Evolutionary conservation across 257 asterid species (phyloP), one percentile per base, ranked within the genome.

Genomic region (Gentiana dahurica): DNA sequence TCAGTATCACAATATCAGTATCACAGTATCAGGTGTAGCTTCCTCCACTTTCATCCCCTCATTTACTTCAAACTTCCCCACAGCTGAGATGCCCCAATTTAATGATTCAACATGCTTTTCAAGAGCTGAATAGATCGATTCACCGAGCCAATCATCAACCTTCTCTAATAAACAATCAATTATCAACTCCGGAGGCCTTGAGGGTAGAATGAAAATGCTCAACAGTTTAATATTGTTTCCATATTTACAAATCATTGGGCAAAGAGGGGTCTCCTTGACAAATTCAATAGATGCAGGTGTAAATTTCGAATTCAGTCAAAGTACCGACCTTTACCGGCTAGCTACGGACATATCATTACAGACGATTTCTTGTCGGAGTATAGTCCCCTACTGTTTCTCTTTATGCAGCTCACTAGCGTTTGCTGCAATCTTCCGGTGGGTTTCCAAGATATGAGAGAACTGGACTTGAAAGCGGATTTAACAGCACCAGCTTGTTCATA

Each of bases 171-270:
- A 24, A 24, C 1, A 24, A 24, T 24, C 98, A 91, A 59, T 91
- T 87, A 55, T 87, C 96, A 8, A 91, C 94, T 10, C 95, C 87
- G 33, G 72, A 69, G n/a, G 85, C 95, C 78, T 91, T 96, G 53
- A 91, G 76, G 57, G 96, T 95, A 3, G 98, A 85, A 51, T 87
- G 91, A 83, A 91, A 75, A 74, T 91, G 98, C 74, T 91, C 98
- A 32, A 85, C 82, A 1, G 98, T 91, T 72, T 68, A 64, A 91
- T 60, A 59, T 72, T 72, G 72, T 68, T 66, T 5, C 98, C 98
- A 61, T 79, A 76, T 34, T 68, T 73, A 38, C 83, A 76, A 1
- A 91, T 79, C 60, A 76, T 76, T 2, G 98, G 85, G 76, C 96
- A 91, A 3, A 91, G 79, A 52, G 81, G 90, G 34, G 87, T 63